Evolutionary conservation across 129 eudicot genomes (phyloP).

Genomic region (Logfia minima): DNA sequence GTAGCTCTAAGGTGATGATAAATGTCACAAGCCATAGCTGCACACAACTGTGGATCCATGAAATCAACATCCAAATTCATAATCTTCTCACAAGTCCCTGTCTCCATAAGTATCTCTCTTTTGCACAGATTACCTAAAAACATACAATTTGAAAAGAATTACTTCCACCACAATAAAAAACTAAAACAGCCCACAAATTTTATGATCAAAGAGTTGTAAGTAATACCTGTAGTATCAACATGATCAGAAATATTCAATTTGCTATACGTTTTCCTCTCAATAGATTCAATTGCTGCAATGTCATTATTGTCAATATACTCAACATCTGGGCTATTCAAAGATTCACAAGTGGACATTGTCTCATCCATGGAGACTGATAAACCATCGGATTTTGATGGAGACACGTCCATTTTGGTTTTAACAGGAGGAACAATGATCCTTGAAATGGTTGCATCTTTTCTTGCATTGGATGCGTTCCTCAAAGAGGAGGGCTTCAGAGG

Average conservation of each 20-base stretch:
- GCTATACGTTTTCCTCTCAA: conserved; percentile 65
- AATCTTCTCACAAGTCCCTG: conserved; percentile 48
- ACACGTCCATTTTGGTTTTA: conserved; percentile 49
- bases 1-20: conserved; percentile 89
- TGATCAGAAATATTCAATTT: conserved; percentile 69
- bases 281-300: conserved; percentile 65
- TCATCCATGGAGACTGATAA: conserved; percentile 77
- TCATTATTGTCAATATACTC: conserved; percentile 82
- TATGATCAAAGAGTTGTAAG: conserved; percentile 1
- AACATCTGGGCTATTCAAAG: conserved; percentile 81
- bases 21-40: conserved; percentile 95
- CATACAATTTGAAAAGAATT: neutral
- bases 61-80: conserved; percentile 71
- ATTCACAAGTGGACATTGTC: conserved; percentile 80
- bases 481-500: conserved; percentile 32
- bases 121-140: conserved; percentile 59
- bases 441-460: conserved; percentile 32
- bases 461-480: conserved; percentile 13
- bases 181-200: neutral
- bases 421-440: conserved; percentile 36
- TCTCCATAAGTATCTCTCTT: conserved; percentile 67
- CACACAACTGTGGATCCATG: conserved; percentile 88
- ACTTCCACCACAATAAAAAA: neutral
- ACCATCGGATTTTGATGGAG: conserved; percentile 55
- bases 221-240: conserved; percentile 56